phyloP scores from a whole-genome alignment of 352 stramenopile species.

The Globisporangium uncinulatum region DNA sequence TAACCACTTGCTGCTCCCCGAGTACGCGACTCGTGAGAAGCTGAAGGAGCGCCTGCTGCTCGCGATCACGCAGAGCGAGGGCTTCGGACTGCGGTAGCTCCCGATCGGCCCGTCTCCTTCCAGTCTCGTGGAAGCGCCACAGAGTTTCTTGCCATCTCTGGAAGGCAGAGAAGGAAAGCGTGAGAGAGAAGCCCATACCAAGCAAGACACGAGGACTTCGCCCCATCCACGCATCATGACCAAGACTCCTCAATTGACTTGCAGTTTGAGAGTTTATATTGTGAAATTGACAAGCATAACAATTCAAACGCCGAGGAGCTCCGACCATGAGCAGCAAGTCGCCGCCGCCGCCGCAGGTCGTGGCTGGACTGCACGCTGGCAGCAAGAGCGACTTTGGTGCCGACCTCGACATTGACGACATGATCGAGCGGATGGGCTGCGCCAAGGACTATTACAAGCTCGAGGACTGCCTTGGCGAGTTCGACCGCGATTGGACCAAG shows the following conservation, averaged over 20 bases:
- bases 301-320: too few species aligned
- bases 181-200: neutral
- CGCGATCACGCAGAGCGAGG: slow-evolving; percentile 80
- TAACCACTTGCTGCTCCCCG: slow-evolving; percentile 84
- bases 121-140: too few species aligned
- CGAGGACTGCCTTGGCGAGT: slow-evolving; percentile 78
- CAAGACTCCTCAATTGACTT: neutral
- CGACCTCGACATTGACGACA: slow-evolving; percentile 76
- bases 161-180: neutral
- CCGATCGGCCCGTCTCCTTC: too few species aligned
- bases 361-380: slow-evolving; percentile 60
- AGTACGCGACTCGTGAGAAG: slow-evolving; percentile 74
- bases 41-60: slow-evolving; percentile 72
- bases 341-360: slow-evolving; percentile 20
- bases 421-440: slow-evolving; percentile 84
- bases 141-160: too few species aligned
- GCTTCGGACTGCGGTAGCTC: slow-evolving; percentile 71
- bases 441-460: slow-evolving; percentile 83
- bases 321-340: neutral
- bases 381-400: slow-evolving; percentile 80
- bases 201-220: neutral
- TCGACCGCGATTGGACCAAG: slow-evolving; percentile 83
- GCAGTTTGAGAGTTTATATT: slow-evolving; percentile 1
- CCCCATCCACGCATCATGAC: neutral
- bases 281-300: slow-evolving; percentile 7